Base-by-base conservation (phyloP, 129 eudicot species). In the Cynara cardunculus region DNA sequence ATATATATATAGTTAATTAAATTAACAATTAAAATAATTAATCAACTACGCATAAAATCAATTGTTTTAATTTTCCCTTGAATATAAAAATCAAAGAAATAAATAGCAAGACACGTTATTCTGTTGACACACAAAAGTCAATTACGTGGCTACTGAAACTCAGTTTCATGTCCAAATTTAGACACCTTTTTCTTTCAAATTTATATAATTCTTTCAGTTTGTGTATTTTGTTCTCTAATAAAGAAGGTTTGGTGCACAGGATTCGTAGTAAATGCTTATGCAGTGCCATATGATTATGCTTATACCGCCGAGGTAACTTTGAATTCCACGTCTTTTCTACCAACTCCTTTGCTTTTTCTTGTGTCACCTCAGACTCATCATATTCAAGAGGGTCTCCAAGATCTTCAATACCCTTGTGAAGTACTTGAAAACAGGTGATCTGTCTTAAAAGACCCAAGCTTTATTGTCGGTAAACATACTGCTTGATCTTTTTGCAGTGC, bases 401-500 rank as follows among this genome's bases (percentile, higher is more conserved):
- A 0, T 28, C 11, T 1, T 35, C 13, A 7, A 37, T 37, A 9
- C 18, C 35, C 0, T 11, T 41, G n/a, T 4, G 3, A 19, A 13
- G 39, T 12, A 37, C 46, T 37, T 9, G 13, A 37, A n/a, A n/a
- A 37, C 13, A 0, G 44, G 44, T 37, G 13, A 37, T 9, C 12
- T 37, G 1, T 35, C 10, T 7, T 7, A 6, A 31, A n/a, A 31
- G 35, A 34, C 39, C 22, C 65, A 56, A 56, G 1, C 12, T 5
- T 59, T 59, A 3, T 46, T 59, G 25, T 61, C 13, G 21, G 1
- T 8, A 22, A n/a, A n/a, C 4, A 2, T 61, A 61, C 24, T 22
- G 22, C 22, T 73, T 24, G 16, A 73, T 25, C 35, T 21, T 31
- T 21, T 24, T 53, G 12, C 74, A 88, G 91, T 88, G 91, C 65